Evolutionary conservation across 176 grass and related monocot species (phyloP), one percentile per base, ranked within the genome.

Genomic region (Eragrostis nindensis): DNA sequence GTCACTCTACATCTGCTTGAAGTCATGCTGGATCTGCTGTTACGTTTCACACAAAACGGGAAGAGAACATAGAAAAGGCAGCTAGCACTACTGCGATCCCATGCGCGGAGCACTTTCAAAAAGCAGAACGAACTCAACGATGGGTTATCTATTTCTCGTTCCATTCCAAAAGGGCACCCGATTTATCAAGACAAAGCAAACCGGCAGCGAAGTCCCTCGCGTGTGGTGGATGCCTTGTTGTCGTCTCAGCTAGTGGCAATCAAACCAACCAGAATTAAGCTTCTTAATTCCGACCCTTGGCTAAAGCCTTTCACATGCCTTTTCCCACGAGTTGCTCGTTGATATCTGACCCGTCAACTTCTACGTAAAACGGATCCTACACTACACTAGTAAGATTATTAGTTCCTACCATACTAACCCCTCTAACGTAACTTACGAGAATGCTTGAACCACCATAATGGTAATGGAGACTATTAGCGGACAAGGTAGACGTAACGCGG

Each of bases 81-180:
- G 24, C 10, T 1, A 24, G 38, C 44, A 32, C n/a, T 54, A 55
- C 5, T 84, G 87, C 70, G 36, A 46, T 89, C 66, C 77, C 48
- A 49, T 42, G 87, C 43, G 45, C 13, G 40, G 45, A 81, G 77
- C 87, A 77, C 79, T 81, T 55, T 57, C 52, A 46, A 84, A 84
- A 85, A 85, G 64, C 11, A 57, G 55, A 39, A 27, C 17, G 8
- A 30, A 2, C 13, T 65, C 38, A 44, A 68, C 11, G 56, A 71
- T 36, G 32, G 53, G 21, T 55, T 55, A 32, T 78, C 67, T 52
- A 66, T 8, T 40, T 39, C 7, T 5, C 26, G 2, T n/a, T 63
- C 14, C 14, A 43, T 36, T 44, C 5, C 48, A 22, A 66, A 47
- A 78, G 48, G 78, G 65, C 79, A 42, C 13, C 29, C n/a, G 9